phyloP scores from a whole-genome alignment of 2,329 filamentous ascomycete genomes.

The Botrytis aclada region DNA sequence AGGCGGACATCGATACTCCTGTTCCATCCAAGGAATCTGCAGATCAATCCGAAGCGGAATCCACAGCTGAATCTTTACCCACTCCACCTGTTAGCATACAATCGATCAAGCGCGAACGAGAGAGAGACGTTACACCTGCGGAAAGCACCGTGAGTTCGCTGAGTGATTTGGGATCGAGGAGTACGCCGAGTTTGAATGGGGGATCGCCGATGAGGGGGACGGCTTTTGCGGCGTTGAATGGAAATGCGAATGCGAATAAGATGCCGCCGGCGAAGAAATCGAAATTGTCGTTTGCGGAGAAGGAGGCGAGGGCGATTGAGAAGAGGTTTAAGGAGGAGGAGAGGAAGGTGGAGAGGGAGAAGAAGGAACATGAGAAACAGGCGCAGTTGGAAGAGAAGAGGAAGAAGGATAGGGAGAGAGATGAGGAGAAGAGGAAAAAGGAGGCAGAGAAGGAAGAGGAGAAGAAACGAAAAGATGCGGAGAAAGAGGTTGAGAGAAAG shows the following conservation, averaged over 20 bases:
- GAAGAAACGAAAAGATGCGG: slow-evolving; percentile 39
- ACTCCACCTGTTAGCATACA: slow-evolving; percentile 10
- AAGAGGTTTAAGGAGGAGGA: slow-evolving; percentile 34
- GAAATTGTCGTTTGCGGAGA: slow-evolving; percentile 34
- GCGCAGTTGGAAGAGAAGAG: slow-evolving; percentile 36
- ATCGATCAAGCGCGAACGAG: not conserved
- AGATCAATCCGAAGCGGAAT: not conserved
- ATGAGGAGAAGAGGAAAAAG: slow-evolving; percentile 38
- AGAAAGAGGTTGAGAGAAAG: slow-evolving; percentile 31
- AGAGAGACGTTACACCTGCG: slow-evolving; percentile 25
- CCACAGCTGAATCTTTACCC: not conserved
- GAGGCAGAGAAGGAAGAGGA: slow-evolving; percentile 43
- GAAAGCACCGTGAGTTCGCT: slow-evolving; percentile 28
- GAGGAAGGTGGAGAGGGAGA: slow-evolving; percentile 37
- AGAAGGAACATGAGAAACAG: slow-evolving; percentile 37
- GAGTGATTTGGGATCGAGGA: slow-evolving; percentile 26
- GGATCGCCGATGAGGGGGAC: slow-evolving; percentile 11
- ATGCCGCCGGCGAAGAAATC: slow-evolving; percentile 31
- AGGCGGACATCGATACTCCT: not conserved
- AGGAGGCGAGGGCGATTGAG: slow-evolving; percentile 40
- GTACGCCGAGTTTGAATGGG: slow-evolving; percentile 22
- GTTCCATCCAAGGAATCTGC: slow-evolving; percentile 1
- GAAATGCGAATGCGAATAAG: slow-evolving; percentile 20
- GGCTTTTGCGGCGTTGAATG: slow-evolving; percentile 28
- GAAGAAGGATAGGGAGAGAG: slow-evolving; percentile 40